These are phyloP conservation scores for Ceratocystis ficicola DNA, from an alignment of 2,329 filamentous ascomycete species.

Conservation along the genomic window DNA sequence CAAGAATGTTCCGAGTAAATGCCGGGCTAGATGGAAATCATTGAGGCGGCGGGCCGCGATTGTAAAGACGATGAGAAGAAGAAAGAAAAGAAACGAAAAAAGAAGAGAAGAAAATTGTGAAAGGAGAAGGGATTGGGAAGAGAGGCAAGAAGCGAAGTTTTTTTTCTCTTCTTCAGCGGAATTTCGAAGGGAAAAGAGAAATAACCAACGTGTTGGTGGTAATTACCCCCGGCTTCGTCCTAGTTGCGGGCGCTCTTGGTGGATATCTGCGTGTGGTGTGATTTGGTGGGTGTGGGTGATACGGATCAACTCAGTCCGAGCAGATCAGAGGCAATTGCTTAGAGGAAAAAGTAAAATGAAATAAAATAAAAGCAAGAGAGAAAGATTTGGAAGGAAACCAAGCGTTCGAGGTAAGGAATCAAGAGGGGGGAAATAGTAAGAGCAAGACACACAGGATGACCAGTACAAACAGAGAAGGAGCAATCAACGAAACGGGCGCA, in stretches of 20 bases:
- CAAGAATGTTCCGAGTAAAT: neutral
- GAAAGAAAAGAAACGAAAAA: neutral
- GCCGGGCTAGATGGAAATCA: neutral
- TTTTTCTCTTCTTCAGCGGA: neutral
- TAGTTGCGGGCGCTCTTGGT: constrained; percentile 6
- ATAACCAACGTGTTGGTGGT: neutral
- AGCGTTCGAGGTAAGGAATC: neutral
- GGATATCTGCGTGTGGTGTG: neutral
- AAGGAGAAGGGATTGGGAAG: neutral
- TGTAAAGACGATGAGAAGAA: neutral
- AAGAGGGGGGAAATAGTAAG: neutral
- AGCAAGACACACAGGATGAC: neutral
- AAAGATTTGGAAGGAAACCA: no score
- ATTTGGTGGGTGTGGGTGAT: neutral
- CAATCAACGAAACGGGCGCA: neutral
- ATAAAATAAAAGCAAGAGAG: no score
- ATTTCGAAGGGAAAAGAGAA: neutral
- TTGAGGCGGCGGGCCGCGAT: neutral
- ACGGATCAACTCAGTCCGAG: constrained; percentile 1
- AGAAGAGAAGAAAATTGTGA: neutral
- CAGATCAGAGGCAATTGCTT: neutral
- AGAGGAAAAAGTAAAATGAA: neutral
- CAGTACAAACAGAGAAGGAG: neutral
- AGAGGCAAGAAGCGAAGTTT: neutral
- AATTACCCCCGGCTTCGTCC: constrained; percentile 8